These are phyloP conservation scores for Lentinus polychrous DNA, from an alignment of 1,284 basidiomycete species.

Conservation along the genomic window DNA sequence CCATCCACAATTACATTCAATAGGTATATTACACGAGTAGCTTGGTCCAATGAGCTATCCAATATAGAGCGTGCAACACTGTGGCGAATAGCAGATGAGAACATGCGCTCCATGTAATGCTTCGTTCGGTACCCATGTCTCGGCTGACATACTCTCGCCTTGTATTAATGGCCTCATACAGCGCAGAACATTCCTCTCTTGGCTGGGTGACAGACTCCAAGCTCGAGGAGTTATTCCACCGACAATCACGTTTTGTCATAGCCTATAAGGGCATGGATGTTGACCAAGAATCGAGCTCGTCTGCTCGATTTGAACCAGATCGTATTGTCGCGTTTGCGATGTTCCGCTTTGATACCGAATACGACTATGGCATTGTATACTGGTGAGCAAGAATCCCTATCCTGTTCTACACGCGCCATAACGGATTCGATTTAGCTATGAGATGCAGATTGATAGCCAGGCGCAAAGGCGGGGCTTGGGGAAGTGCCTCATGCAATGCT, in stretches of 20 bases:
- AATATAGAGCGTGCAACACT: slow-evolving; percentile 33
- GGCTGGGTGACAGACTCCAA: slow-evolving; percentile 60
- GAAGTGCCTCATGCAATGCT: slow-evolving; percentile 37
- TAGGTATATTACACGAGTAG: neutral
- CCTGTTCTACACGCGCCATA: neutral
- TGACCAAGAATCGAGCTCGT: slow-evolving; percentile 13
- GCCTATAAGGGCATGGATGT: slow-evolving; percentile 20
- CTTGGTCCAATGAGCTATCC: slow-evolving; percentile 31
- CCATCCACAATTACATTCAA: too few relatives aligned
- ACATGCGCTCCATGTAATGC: slow-evolving; percentile 47
- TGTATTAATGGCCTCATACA: slow-evolving; percentile 18
- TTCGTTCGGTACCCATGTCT: neutral
- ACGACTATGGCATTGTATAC: slow-evolving; percentile 51
- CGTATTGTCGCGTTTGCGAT: slow-evolving; percentile 45
- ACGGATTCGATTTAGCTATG: slow-evolving; percentile 46
- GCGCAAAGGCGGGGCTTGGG: slow-evolving; percentile 52
- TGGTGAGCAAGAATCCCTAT: slow-evolving; percentile 40
- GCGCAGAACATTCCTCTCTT: slow-evolving; percentile 52
- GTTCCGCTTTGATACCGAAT: slow-evolving; percentile 69
- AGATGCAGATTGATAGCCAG: slow-evolving; percentile 49
- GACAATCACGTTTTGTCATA: slow-evolving; percentile 52
- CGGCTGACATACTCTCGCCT: neutral
- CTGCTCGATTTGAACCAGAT: neutral
- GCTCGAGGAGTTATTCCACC: slow-evolving; percentile 52
- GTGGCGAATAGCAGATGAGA: slow-evolving; percentile 48